Conservation (phyloP, 2,329 filamentous ascomycete species). For the Aspergillus aculeatus region DNA sequence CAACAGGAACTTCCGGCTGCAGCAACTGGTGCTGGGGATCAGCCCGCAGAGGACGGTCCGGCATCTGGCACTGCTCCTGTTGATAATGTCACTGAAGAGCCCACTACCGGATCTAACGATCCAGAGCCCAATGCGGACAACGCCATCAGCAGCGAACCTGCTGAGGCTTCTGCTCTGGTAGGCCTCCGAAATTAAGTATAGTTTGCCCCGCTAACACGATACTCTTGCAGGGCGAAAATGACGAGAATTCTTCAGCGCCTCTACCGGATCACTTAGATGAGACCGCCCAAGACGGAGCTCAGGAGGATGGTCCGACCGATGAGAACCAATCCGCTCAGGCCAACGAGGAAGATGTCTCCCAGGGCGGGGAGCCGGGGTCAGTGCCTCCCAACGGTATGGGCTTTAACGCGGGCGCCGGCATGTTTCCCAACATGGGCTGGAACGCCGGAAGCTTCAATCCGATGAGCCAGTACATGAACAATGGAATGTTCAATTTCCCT, state of each 20-base stretch:
- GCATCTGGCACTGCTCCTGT: constrained; percentile 11
- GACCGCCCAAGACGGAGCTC: constrained; percentile 11
- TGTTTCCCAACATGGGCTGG: constrained; percentile 60
- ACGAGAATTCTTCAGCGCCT: constrained; percentile 11
- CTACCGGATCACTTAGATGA: constrained; percentile 9
- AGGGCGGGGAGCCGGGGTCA: constrained; percentile 11
- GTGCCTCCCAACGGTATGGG: constrained; percentile 32
- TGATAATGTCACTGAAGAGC: constrained; percentile 17
- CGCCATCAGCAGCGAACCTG: constrained; percentile 4
- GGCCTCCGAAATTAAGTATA: background rate
- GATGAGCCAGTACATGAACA: constrained; percentile 65
- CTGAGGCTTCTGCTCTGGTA: constrained; percentile 22
- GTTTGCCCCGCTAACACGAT: background rate
- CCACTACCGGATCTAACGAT: constrained; percentile 7
- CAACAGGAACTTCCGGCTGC: constrained; percentile 18
- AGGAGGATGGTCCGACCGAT: constrained; percentile 17
- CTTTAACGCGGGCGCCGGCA: constrained; percentile 47
- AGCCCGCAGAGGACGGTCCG: constrained; percentile 3
- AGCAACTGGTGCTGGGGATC: constrained; percentile 20
- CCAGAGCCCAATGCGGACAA: constrained; percentile 10
- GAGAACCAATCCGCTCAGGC: constrained; percentile 11
- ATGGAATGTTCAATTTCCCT: constrained; percentile 59
- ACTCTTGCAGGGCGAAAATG: constrained; percentile 16
- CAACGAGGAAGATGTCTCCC: constrained; percentile 16
- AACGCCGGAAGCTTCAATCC: constrained; percentile 65